Conservation (phyloP, 768 basidiomycete genomes). For the Leucosporidium yakuticum region DNA sequence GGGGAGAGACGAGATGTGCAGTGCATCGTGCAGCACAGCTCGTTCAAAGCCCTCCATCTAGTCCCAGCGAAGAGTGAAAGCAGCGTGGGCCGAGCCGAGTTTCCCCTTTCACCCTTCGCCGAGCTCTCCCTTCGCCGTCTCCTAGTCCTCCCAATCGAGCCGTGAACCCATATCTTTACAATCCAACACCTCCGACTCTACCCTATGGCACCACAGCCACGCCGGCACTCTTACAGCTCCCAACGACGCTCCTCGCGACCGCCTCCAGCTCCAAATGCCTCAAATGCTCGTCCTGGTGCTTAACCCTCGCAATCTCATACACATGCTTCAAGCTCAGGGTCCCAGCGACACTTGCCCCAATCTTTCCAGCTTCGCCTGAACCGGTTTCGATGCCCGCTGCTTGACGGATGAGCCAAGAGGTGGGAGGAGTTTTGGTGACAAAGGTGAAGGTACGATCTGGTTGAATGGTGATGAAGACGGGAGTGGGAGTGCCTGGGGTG, state of each 20-base stretch:
- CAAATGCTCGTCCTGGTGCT: slow-evolving; percentile 81
- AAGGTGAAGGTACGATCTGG: slow-evolving; percentile 95
- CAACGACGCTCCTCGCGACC: slow-evolving; percentile 80
- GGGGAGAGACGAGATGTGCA: no score
- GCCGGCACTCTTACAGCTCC: slow-evolving; percentile 81
- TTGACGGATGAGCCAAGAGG: slow-evolving; percentile 82
- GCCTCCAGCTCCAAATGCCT: slow-evolving; percentile 78
- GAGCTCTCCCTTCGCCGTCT: no score
- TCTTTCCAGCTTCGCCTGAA: slow-evolving; percentile 61
- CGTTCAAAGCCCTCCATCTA: no score
- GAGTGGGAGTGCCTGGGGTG: slow-evolving; percentile 73
- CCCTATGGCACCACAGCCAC: slow-evolving; percentile 74
- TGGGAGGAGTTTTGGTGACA: slow-evolving; percentile 79
- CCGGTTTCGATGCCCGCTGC: slow-evolving; percentile 87
- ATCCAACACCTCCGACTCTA: background rate
- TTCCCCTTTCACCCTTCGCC: no score
- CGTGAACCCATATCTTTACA: no score
- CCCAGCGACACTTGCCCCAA: slow-evolving; percentile 47
- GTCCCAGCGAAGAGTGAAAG: no score
- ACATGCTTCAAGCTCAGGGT: slow-evolving; percentile 92
- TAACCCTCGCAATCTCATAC: slow-evolving; percentile 98
- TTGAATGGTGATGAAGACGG: slow-evolving; percentile 86
- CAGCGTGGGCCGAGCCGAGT: no score
- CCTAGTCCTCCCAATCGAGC: no score
- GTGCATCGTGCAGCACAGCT: no score